Evolutionary conservation across 495 filamentous ascomycete species (phyloP), one percentile per base, ranked within the genome.

Genomic region (Penicillium maclennaniae): DNA sequence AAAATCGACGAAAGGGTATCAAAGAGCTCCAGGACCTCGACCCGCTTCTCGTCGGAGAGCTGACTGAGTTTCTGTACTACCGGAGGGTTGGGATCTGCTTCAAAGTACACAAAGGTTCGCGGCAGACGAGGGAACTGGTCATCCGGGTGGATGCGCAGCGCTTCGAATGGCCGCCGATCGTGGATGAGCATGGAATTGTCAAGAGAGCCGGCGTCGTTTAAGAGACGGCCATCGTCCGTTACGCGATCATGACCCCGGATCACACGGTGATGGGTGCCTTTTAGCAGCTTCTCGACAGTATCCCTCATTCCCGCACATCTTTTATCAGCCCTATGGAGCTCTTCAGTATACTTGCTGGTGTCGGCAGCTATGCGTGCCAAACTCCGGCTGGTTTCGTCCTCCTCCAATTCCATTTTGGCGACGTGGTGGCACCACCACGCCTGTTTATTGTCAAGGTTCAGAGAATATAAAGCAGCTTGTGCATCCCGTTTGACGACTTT

Each of bases 131-230:
- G 85, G 56, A 70, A 85, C 49, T 87, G 76, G 52, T 91, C 87
- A 5, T 79, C 63, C 0, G 61, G 26, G 10, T 75, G 44, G 20
- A 79, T 73, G 7, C 61, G 51, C 40, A 88, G 61, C 4, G 82
- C 79, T 19, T 87, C 81, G 41, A 77, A 82, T 7, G 67, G 69
- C 23, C 87, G 83, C 5, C 77, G 80, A 60, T 91, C 86, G 82
- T 82, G 89, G 45, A 69, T 51, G 2, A 90, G 68, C 6, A 78
- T 36, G 0, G 77, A 77, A 4, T 81, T 73, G 48, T 69, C 66
- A 20, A 69, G 51, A 36, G 59, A 65, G 23, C 58, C 57, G 1
- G 54, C 50, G 19, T 28, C 27, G 12, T 54, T 40, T 27, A 49
- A 26, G 15, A 53, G 54, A 20, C 68, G 65, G n/a, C 25, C 42